Evolutionary conservation across 2,329 filamentous ascomycete species (phyloP).

Genomic region (Alternaria tenuissima): DNA sequence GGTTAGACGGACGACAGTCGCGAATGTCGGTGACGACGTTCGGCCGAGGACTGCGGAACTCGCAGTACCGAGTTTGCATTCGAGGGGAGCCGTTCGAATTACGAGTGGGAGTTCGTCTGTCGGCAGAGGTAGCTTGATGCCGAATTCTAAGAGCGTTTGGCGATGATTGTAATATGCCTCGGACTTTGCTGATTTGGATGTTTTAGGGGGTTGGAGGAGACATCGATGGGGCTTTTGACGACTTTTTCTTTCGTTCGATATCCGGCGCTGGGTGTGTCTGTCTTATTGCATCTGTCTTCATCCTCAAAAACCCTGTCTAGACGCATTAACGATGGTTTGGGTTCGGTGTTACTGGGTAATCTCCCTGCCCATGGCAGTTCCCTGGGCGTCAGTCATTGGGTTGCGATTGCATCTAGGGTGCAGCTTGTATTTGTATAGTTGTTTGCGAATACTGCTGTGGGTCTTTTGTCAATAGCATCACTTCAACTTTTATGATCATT

Average conservation of each 20-base stretch:
- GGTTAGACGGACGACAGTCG: conserved; percentile 49
- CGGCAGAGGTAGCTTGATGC: conserved; percentile 41
- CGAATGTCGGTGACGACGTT: conserved; percentile 39
- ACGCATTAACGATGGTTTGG: conserved; percentile 13
- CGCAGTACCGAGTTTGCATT: conserved; percentile 28
- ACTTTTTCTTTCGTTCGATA: background rate
- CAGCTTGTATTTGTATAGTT: background rate
- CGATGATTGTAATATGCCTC: conserved; percentile 32
- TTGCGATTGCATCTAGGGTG: background rate
- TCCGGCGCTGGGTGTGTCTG: background rate
- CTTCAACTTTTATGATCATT: background rate
- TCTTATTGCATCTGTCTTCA: background rate
- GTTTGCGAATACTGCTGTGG: background rate
- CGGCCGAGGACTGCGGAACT: conserved; percentile 28
- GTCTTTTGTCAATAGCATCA: conserved; percentile 1
- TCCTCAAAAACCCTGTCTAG: conserved; percentile 2
- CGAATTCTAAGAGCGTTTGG: conserved; percentile 44
- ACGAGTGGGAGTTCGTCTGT: conserved; percentile 38
- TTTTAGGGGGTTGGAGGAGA: background rate
- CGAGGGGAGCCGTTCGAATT: conserved; percentile 43
- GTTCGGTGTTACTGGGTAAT: conserved; percentile 11
- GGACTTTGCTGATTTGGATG: conserved; percentile 3
- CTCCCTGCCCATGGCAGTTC: conserved; percentile 17
- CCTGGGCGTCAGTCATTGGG: background rate
- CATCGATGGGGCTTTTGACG: conserved; percentile 9